Conservation (phyloP, 805 yeast species). For the Kuraishia capsulata region DNA sequence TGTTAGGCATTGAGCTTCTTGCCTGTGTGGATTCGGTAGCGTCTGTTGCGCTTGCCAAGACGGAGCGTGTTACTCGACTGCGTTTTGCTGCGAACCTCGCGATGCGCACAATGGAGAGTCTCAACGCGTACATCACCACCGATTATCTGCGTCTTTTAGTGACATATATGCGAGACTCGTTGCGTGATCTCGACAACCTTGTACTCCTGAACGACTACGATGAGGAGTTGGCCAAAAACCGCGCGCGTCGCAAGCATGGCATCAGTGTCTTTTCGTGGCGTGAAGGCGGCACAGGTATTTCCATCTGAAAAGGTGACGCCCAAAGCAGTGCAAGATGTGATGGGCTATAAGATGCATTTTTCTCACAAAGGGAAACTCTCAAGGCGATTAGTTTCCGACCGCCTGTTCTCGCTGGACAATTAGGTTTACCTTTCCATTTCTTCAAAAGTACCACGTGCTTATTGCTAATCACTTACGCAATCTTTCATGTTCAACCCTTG, state of each 20-base stretch:
- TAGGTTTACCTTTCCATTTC: too few relatives aligned
- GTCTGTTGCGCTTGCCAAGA: neutral
- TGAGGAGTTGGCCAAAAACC: neutral
- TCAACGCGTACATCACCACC: neutral
- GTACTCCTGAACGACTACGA: slow-evolving; percentile 4
- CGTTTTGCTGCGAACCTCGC: neutral
- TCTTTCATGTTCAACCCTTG: too few relatives aligned
- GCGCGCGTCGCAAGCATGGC: slow-evolving; percentile 1
- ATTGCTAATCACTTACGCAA: too few relatives aligned
- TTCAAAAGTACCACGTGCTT: too few relatives aligned
- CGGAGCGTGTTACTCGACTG: slow-evolving; percentile 1
- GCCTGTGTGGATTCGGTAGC: slow-evolving; percentile 3
- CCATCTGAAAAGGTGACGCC: neutral
- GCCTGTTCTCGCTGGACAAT: too few relatives aligned
- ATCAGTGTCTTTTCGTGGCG: slow-evolving; percentile 2
- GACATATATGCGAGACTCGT: slow-evolving; percentile 2
- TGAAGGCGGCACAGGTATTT: slow-evolving; percentile 4
- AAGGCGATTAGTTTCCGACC: too few relatives aligned
- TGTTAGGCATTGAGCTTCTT: slow-evolving; percentile 5
- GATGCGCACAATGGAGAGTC: slow-evolving; percentile 1
- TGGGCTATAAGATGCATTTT: too few relatives aligned
- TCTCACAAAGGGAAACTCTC: too few relatives aligned
- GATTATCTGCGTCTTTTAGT: neutral
- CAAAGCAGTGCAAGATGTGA: neutral
- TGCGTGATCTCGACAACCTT: slow-evolving; percentile 6